phyloP scores from a whole-genome alignment of 768 basidiomycete genomes.

The Chalciporus sphaerocephalus region DNA sequence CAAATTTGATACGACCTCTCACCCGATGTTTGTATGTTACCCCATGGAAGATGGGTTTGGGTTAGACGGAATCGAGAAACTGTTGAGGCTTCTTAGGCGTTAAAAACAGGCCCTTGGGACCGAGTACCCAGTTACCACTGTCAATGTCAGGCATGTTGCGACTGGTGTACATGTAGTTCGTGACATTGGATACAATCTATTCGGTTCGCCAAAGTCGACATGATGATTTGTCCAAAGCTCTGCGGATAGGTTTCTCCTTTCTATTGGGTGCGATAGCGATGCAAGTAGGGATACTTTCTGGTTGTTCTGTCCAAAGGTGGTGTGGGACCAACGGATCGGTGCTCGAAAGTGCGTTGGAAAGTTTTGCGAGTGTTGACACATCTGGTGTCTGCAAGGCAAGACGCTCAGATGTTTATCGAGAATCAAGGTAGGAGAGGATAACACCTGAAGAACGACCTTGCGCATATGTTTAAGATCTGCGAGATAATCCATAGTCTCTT shows the following conservation, averaged over 20 bases:
- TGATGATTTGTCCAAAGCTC: conserved; percentile 38
- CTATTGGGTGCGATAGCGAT: conserved; percentile 42
- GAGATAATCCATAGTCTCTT: conserved; percentile 38
- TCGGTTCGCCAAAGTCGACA: conserved; percentile 36
- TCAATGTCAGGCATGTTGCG: neutral
- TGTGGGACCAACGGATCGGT: conserved; percentile 28
- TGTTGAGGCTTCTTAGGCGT: conserved; percentile 36
- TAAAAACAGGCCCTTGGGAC: conserved; percentile 1
- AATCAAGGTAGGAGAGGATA: neutral
- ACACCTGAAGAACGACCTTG: conserved; percentile 42
- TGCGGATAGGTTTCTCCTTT: conserved; percentile 35
- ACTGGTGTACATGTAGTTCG: neutral
- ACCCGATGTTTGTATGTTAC: conserved; percentile 50
- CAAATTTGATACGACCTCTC: conserved; percentile 42
- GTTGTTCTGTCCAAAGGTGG: conserved; percentile 43
- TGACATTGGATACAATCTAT: neutral
- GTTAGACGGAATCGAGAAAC: conserved; percentile 40
- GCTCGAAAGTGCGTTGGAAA: conserved; percentile 27
- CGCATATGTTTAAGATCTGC: conserved; percentile 38
- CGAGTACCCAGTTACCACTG: neutral
- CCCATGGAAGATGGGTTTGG: conserved; percentile 44
- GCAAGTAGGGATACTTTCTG: conserved; percentile 40
- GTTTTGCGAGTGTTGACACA: conserved; percentile 28
- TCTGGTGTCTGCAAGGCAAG: conserved; percentile 30
- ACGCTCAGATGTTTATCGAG: too few relatives aligned